Evolutionary conservation across 2,329 filamentous ascomycete genomes (phyloP).

Genomic region (Plectosphaerella cucumerina): DNA sequence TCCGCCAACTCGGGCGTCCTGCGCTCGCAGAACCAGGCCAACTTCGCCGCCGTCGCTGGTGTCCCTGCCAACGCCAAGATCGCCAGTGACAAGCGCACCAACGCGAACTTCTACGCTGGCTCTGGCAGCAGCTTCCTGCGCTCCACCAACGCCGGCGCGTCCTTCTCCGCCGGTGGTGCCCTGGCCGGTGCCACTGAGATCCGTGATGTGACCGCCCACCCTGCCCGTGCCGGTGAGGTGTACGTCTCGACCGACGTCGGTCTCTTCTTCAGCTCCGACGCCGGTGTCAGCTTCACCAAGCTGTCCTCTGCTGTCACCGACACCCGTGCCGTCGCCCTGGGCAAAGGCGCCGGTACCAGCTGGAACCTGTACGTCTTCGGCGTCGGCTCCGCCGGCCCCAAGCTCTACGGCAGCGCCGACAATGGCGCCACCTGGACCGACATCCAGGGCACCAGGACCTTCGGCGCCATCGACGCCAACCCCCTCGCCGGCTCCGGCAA

Average conservation of each 20-base stretch:
- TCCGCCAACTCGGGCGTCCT: conserved; percentile 34
- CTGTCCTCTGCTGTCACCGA: conserved; percentile 28
- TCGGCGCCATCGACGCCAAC: conserved; percentile 36
- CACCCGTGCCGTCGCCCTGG: conserved; percentile 39
- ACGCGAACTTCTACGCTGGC: conserved; percentile 48
- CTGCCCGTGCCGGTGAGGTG: conserved; percentile 55
- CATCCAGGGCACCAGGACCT: conserved; percentile 41
- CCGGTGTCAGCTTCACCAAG: conserved; percentile 41
- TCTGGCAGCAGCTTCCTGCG: conserved; percentile 44
- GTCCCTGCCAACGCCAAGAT: conserved; percentile 42
- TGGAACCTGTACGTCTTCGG: conserved; percentile 48
- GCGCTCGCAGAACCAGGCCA: conserved; percentile 32
- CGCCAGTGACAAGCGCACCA: conserved; percentile 50
- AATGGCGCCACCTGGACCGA: conserved; percentile 39
- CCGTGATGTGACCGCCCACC: conserved; percentile 53
- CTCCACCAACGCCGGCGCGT: conserved; percentile 41
- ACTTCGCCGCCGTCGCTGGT: conserved; percentile 39
- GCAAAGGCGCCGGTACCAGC: conserved; percentile 28
- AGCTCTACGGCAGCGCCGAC: conserved; percentile 41
- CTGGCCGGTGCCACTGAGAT: conserved; percentile 38
- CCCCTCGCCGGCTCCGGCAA: conserved; percentile 41
- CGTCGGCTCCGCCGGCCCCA: conserved; percentile 33
- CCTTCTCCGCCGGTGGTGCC: conserved; percentile 35
- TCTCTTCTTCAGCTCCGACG: conserved; percentile 50
- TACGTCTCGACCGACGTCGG: conserved; percentile 52